Evolutionary conservation across 2,329 filamentous ascomycete genomes (phyloP).

Genomic region (Pyrenophora tritici-repentis): DNA sequence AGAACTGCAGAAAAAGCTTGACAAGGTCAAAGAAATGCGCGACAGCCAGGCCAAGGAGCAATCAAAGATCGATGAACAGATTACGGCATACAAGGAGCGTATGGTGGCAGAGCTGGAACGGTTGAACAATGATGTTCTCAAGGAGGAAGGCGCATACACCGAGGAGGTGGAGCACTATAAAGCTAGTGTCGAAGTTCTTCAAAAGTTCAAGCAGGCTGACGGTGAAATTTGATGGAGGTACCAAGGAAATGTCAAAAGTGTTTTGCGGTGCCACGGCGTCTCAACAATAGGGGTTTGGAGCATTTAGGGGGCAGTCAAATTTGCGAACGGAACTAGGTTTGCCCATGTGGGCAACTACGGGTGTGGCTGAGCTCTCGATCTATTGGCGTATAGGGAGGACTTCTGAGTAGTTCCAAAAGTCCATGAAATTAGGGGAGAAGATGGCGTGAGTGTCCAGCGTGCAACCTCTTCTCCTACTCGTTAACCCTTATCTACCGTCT

Average conservation of each 20-base stretch:
- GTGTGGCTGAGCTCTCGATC: background rate
- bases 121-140: conserved; percentile 21
- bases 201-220: conserved; percentile 21
- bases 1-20: conserved; percentile 25
- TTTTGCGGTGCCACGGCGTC: background rate
- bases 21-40: conserved; percentile 20
- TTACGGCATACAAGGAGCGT: conserved; percentile 22
- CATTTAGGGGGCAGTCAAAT: background rate
- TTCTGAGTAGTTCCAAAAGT: too few species aligned
- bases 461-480: too few species aligned
- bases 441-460: too few species aligned
- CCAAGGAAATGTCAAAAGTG: background rate
- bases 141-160: conserved; percentile 18
- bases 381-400: too few species aligned
- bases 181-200: conserved; percentile 22
- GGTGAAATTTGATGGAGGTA: background rate
- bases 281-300: conserved; percentile 4
- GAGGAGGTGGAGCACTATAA: conserved; percentile 24
- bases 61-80: conserved; percentile 15
- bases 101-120: conserved; percentile 30
- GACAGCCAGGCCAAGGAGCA: conserved; percentile 23
- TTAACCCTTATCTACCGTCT: too few species aligned
- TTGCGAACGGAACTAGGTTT: background rate
- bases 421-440: too few species aligned
- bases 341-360: conserved; percentile 1